Evolutionary conservation across 768 basidiomycete species (phyloP).

Genomic region (Tubosaeta sp.): DNA sequence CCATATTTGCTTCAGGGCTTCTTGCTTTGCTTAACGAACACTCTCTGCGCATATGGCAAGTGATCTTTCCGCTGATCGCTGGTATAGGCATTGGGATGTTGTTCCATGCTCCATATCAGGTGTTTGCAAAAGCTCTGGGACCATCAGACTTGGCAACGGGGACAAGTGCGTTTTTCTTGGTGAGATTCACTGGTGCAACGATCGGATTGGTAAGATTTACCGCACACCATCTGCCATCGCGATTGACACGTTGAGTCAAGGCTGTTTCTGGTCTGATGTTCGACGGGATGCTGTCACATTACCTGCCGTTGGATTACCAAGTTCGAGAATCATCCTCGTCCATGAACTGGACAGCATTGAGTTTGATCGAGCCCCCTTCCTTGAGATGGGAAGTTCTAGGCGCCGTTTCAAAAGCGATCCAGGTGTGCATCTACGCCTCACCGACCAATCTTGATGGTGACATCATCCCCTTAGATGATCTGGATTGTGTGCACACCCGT

Average conservation of each 20-base stretch:
- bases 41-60: constrained; percentile 43
- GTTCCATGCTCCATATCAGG: constrained; percentile 82
- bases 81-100: constrained; percentile 80
- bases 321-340: constrained; percentile 41
- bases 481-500: constrained; percentile 74
- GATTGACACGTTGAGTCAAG: constrained; percentile 36
- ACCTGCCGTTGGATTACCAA: constrained; percentile 46
- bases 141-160: constrained; percentile 69
- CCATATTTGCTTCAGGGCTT: constrained; percentile 46
- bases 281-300: constrained; percentile 45
- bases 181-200: constrained; percentile 83
- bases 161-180: constrained; percentile 84
- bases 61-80: constrained; percentile 61
- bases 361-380: constrained; percentile 41
- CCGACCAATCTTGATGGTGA: constrained; percentile 1
- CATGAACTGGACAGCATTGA: constrained; percentile 52
- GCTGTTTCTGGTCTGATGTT: constrained; percentile 75
- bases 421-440: constrained; percentile 37
- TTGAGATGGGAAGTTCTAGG: constrained; percentile 46
- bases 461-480: constrained; percentile 45
- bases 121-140: constrained; percentile 64
- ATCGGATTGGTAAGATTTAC: constrained; percentile 61
- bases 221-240: background rate
- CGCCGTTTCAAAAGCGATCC: constrained; percentile 58
- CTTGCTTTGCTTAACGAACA: constrained; percentile 58